Evolutionary conservation across 306 rosid genomes (phyloP).

Genomic region (Rosa rugosa): DNA sequence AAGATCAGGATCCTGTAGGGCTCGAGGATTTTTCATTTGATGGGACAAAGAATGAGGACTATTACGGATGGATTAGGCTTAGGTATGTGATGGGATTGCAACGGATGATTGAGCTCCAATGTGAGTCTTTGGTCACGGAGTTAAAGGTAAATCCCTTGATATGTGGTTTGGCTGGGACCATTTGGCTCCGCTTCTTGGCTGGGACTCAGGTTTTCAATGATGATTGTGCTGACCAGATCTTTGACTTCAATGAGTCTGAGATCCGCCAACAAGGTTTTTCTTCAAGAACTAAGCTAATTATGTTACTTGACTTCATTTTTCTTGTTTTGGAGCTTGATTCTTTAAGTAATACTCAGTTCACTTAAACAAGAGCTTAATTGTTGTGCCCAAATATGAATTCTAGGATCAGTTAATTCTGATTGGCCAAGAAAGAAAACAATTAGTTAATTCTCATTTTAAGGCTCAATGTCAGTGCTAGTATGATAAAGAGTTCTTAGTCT

Average conservation of each 20-base stretch:
- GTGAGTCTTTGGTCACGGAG: conserved; percentile 70
- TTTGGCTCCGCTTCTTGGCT: conserved; percentile 80
- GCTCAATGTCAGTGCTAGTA: neutral
- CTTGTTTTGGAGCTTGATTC: neutral
- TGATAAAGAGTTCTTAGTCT: neutral
- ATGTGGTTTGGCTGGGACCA: conserved; percentile 74
- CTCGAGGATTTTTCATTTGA: neutral
- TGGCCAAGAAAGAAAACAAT: neutral
- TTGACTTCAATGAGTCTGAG: conserved; percentile 59
- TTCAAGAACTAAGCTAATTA: neutral
- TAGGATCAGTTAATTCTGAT: neutral
- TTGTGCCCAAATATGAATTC: neutral
- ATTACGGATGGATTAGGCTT: conserved; percentile 54
- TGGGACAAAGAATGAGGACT: conserved; percentile 34
- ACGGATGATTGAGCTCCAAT: conserved; percentile 75
- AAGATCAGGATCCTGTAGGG: neutral
- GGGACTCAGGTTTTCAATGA: conserved; percentile 60
- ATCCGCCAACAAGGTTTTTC: conserved; percentile 47
- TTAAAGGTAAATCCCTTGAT: conserved; percentile 72
- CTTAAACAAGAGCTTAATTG: neutral
- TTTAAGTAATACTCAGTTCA: neutral
- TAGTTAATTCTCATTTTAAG: neutral
- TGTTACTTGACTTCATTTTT: neutral
- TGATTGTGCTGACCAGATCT: conserved; percentile 44
- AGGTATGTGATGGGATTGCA: conserved; percentile 77